A percentile compares a stretch with the other conserved stretches of the same genome.
phyloP scores from a whole-genome alignment of 495 filamentous ascomycete genomes.

The Hypomontagnella monticulosa region DNA sequence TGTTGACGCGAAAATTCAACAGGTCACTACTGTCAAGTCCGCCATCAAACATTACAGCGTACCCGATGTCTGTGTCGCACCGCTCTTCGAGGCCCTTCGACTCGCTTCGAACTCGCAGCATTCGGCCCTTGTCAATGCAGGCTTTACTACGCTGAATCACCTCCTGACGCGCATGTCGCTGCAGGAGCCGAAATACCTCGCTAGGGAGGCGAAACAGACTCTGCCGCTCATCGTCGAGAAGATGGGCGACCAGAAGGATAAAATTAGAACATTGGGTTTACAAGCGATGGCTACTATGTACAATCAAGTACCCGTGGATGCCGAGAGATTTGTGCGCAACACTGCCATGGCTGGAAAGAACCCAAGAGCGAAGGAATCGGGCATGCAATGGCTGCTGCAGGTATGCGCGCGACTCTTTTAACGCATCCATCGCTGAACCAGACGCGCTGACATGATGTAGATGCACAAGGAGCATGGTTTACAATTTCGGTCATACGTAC shows the following conservation, averaged over 20 bases:
- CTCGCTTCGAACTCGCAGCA: constrained; percentile 76
- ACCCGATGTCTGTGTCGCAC: constrained; percentile 73
- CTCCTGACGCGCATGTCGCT: constrained; percentile 82
- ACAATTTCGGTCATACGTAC: constrained; percentile 83
- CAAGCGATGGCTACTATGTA: constrained; percentile 81
- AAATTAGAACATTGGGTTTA: constrained; percentile 73
- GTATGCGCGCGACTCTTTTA: constrained; percentile 47
- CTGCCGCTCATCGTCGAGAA: constrained; percentile 83
- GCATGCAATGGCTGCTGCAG: constrained; percentile 84
- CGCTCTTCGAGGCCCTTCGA: constrained; percentile 78
- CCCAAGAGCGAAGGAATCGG: constrained; percentile 80
- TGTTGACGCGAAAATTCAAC: constrained; percentile 74
- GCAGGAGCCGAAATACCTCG: constrained; percentile 76
- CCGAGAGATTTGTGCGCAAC: constrained; percentile 82
- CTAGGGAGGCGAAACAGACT: constrained; percentile 70
- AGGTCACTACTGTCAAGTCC: constrained; percentile 78
- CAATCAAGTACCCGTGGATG: constrained; percentile 70
- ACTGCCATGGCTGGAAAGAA: constrained; percentile 81
- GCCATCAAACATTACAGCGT: constrained; percentile 90
- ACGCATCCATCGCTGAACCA: background rate
- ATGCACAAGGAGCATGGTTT: constrained; percentile 81
- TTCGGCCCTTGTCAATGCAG: constrained; percentile 72
- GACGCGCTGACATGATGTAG: constrained; percentile 51
- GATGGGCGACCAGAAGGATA: constrained; percentile 88
- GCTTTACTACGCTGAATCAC: constrained; percentile 86